These are phyloP conservation scores for Penicillium sp. DNA, from an alignment of 2,329 filamentous ascomycete genomes.

Conservation along the genomic window DNA sequence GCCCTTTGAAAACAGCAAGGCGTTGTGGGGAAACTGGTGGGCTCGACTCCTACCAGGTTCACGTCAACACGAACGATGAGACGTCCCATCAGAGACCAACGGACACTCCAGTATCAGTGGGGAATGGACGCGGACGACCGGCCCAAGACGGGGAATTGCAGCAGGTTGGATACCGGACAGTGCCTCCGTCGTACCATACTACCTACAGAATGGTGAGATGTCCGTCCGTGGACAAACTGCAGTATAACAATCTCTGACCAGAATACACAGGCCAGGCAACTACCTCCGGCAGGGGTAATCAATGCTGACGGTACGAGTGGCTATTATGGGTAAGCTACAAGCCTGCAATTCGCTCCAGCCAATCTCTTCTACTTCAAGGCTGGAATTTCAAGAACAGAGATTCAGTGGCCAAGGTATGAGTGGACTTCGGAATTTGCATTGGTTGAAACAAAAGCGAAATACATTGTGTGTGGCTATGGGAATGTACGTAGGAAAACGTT, in stretches of 20 bases:
- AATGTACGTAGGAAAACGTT: background rate
- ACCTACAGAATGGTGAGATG: background rate
- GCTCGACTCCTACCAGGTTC: background rate
- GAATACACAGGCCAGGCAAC: background rate
- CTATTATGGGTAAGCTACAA: background rate
- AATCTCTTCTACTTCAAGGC: background rate
- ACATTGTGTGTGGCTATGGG: background rate
- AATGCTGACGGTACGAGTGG: background rate
- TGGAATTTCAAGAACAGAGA: background rate
- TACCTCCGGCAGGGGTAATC: background rate
- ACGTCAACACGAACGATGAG: background rate
- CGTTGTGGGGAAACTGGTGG: too few relatives aligned
- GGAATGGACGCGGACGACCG: background rate
- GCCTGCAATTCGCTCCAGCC: background rate
- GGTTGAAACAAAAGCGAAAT: background rate
- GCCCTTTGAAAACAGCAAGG: background rate
- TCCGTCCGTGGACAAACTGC: background rate
- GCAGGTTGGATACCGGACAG: background rate
- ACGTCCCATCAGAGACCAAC: background rate
- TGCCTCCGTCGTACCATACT: background rate
- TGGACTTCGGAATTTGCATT: background rate
- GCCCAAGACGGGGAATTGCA: background rate
- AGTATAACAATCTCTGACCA: background rate
- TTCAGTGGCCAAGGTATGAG: background rate
- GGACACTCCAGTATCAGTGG: background rate